These are phyloP conservation scores for Candida boleticola DNA, from an alignment of 805 yeast genomes.

Conservation along the genomic window DNA sequence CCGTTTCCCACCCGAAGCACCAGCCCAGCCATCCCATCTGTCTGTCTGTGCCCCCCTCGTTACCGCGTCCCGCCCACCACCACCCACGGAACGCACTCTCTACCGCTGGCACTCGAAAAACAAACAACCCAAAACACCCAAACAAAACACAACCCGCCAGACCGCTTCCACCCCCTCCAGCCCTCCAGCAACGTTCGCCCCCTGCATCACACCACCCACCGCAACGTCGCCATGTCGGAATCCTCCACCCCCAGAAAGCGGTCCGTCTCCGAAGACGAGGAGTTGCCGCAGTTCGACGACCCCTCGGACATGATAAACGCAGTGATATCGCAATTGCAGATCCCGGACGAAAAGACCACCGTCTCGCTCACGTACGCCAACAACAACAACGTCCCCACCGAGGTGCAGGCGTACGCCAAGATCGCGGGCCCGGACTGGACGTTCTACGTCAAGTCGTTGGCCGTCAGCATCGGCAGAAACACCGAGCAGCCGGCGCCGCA, in stretches of 20 bases:
- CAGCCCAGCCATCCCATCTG: no score
- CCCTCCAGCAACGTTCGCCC: no score
- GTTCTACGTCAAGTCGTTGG: conserved; percentile 77
- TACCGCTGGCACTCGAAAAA: no score
- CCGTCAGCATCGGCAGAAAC: conserved; percentile 82
- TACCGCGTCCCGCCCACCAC: no score
- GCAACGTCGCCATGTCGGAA: no score
- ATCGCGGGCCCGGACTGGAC: conserved; percentile 95
- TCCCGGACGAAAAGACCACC: conserved; percentile 71
- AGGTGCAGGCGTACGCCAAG: conserved; percentile 97
- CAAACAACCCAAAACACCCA: no score
- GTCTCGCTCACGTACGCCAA: conserved; percentile 76
- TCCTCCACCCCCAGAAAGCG: conserved; percentile 24
- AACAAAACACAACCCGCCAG: no score
- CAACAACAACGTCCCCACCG: conserved; percentile 63
- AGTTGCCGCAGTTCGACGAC: conserved; percentile 48
- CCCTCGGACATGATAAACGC: conserved; percentile 67
- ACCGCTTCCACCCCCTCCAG: no score
- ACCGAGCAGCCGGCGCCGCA: conserved; percentile 38
- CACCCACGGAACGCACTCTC: no score
- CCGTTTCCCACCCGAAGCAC: background rate
- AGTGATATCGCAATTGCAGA: conserved; percentile 65
- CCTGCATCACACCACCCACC: no score
- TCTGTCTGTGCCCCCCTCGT: no score
- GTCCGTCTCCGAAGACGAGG: conserved; percentile 16